Conservation (phyloP, 768 basidiomycete genomes). For the Pisolithus microcarpus region DNA sequence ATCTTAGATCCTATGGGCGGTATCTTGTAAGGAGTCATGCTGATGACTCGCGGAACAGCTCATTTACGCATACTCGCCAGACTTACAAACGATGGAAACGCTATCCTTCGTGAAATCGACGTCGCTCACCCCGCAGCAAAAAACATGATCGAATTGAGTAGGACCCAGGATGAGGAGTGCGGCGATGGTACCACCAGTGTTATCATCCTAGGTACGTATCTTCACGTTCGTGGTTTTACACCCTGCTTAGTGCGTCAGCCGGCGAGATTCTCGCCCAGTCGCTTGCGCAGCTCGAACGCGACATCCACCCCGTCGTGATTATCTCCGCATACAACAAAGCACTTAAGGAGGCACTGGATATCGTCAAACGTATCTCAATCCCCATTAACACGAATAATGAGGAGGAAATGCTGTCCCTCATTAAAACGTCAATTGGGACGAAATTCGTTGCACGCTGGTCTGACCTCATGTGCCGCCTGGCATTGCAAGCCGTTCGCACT, state of each 20-base stretch:
- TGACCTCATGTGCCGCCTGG: slow-evolving; percentile 94
- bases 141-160: slow-evolving; percentile 97
- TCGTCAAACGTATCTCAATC: slow-evolving; percentile 80
- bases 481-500: slow-evolving; percentile 84
- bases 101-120: slow-evolving; percentile 96
- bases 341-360: slow-evolving; percentile 83
- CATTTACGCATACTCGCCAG: slow-evolving; percentile 33
- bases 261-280: slow-evolving; percentile 99
- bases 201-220: slow-evolving; percentile 80
- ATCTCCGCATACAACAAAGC: slow-evolving; percentile 98
- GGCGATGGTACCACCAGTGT: slow-evolving; percentile 98
- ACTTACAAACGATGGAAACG: slow-evolving; percentile 98
- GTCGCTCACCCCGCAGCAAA: slow-evolving; percentile 99
- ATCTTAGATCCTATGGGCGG: slow-evolving; percentile 99
- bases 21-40: slow-evolving; percentile 60
- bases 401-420: slow-evolving; percentile 88
- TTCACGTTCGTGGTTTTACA: background rate
- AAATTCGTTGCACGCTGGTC: slow-evolving; percentile 97
- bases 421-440: slow-evolving; percentile 97
- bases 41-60: background rate
- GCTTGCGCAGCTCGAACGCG: slow-evolving; percentile 85
- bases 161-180: slow-evolving; percentile 98
- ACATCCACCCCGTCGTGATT: slow-evolving; percentile 98
- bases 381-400: slow-evolving; percentile 86
- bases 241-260: slow-evolving; percentile 36